Conservation (phyloP, 768 basidiomycete species). For the Boletus rubropictus region DNA sequence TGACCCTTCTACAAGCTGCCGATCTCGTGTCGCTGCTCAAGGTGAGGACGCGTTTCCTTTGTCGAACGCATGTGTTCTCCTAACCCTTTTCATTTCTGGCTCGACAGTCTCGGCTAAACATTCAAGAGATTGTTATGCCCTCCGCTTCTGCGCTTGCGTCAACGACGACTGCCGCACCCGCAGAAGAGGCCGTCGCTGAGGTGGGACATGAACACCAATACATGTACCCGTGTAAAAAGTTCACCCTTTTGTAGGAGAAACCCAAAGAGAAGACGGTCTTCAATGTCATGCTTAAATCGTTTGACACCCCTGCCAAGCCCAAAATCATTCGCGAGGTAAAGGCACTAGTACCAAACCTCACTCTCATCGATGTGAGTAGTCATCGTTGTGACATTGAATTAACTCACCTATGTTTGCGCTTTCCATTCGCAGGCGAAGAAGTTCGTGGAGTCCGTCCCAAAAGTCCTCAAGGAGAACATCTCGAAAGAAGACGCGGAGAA, state of each 20-base stretch:
- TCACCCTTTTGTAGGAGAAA: conserved; percentile 56
- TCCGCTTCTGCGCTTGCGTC: conserved; percentile 59
- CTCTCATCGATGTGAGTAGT: conserved; percentile 85
- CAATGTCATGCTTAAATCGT: conserved; percentile 90
- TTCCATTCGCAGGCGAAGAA: conserved; percentile 79
- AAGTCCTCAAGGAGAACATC: conserved; percentile 89
- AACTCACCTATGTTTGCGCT: neutral
- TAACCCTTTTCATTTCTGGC: neutral
- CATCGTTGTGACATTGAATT: neutral
- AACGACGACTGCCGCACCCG: conserved; percentile 38
- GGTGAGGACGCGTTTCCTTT: conserved; percentile 38
- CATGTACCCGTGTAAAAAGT: neutral
- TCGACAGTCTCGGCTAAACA: conserved; percentile 79
- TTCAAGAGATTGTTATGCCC: conserved; percentile 95
- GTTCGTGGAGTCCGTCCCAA: conserved; percentile 93
- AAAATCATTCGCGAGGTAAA: conserved; percentile 99
- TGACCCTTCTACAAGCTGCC: conserved; percentile 90
- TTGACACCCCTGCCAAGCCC: conserved; percentile 86
- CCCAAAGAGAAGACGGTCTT: conserved; percentile 99
- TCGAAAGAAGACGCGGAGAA: conserved; percentile 98
- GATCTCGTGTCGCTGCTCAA: conserved; percentile 91
- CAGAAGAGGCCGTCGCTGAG: conserved; percentile 58
- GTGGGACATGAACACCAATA: conserved; percentile 35
- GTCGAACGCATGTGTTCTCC: neutral
- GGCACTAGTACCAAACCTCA: conserved; percentile 90